Evolutionary conservation across 2,329 filamentous ascomycete species (phyloP), one percentile per base, ranked within the genome.

Genomic region (Fusarium humuli): DNA sequence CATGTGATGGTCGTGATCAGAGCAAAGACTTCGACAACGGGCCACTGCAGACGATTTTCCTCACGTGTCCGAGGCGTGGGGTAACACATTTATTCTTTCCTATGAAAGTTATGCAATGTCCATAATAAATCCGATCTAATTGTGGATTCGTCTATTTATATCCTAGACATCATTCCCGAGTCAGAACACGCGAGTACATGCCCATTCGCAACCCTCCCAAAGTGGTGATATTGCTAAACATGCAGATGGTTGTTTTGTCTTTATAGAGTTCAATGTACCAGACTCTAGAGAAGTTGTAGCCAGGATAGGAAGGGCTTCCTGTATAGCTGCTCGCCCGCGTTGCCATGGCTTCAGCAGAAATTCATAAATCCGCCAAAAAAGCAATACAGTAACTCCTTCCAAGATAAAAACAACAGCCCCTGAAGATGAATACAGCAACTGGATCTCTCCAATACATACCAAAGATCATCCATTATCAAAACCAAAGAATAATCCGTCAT

Each of bases 31-130:
- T 56, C 45, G 32, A 54, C 52, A 44, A 71, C 63, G 67, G 68
- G 67, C 30, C 64, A 74, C 62, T 73, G 72, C 72, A 74, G 70
- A 12, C 58, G 54, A 18, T 49, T 37, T 25, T 60, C 42, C 72
- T 74, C 72, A 74, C 72, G 72, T 74, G 34, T 52, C 41, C 7
- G 5, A 40, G 27, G 32, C 61, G 72, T 74, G 72, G 72, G 71
- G 67, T 50, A 18, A 14, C 20, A 22, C 22, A 23, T 40, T 42
- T 34, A 23, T 5, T 27, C 25, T n/a, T n/a, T n/a, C 8, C 9
- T 41, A 22, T 29, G 32, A 52, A 52, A 41, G 32, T 52, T 52
- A 40, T 52, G 49, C 25, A 52, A 13, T n/a, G 7, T 7, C 47
- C 20, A 40, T 52, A 18, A 18, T 30, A 12, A 45, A 55, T 23